Percentiles rank a stretch among this genome's conserved stretches.
These are phyloP conservation scores for Fagus crenata DNA, from an alignment of 306 rosid genomes.

Conservation along the genomic window DNA sequence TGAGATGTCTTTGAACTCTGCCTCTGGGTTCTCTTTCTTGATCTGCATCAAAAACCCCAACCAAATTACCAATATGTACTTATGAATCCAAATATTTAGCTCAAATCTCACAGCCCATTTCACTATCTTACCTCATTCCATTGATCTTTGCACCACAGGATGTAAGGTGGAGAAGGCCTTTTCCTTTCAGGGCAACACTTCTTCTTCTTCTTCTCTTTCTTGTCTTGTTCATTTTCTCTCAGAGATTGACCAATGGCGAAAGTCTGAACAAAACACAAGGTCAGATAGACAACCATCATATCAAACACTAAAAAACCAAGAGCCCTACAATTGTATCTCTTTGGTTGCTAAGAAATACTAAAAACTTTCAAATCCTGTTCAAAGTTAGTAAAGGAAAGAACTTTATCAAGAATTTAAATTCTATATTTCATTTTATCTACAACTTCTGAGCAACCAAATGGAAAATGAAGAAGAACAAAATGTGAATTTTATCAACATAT, in stretches of 20 bases:
- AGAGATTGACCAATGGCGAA: slow-evolving; percentile 48
- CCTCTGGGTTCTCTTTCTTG: slow-evolving; percentile 78
- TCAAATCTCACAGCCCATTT: not conserved
- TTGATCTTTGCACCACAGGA: slow-evolving; percentile 83
- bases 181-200: slow-evolving; percentile 53
- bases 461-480: not conserved
- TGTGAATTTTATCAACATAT: not conserved
- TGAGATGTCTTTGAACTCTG: slow-evolving; percentile 75
- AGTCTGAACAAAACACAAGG: slow-evolving; percentile 36
- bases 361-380: too few relatives aligned
- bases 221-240: slow-evolving; percentile 59
- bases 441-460: not conserved
- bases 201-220: slow-evolving; percentile 67
- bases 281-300: not conserved
- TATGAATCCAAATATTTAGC: not conserved
- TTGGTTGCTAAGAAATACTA: too few relatives aligned
- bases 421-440: not conserved
- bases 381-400: too few relatives aligned
- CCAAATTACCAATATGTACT: not conserved
- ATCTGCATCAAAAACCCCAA: slow-evolving; percentile 43
- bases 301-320: not conserved
- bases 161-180: slow-evolving; percentile 79
- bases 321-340: too few relatives aligned
- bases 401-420: not conserved
- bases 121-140: slow-evolving; percentile 66